Base-by-base conservation (phyloP, 2,329 filamentous ascomycete genomes). In the Cytospora chrysosperma region DNA sequence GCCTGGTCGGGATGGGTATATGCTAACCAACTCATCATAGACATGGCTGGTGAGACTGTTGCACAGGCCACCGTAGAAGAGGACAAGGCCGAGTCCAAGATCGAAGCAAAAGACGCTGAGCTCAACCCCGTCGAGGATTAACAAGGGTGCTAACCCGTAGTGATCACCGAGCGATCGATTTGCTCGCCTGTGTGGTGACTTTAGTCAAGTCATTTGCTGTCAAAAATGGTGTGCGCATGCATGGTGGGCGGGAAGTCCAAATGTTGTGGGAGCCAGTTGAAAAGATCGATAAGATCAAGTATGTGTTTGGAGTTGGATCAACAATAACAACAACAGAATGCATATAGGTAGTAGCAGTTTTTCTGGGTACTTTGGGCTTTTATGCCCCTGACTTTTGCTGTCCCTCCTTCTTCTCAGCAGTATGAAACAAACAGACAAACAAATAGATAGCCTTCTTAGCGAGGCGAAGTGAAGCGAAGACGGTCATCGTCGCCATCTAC, bases 21-120 rank as follows among this genome's bases (percentile, higher is more conserved):
- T 21, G 77, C 72, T 27, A 70, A 75, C 13, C 79, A 32, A 12
- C 9, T 24, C 32, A 40, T n/a, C 15, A 24, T 8, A 66, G 64
- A 81, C 66, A 76, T 72, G 57, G 79, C 78, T 8, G 79, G 79
- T 2, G 79, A 81, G 70, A 74, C 75, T 34, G 71, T 81, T n/a
- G 67, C 79, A 12, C 73, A 77, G 63, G 75, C 76, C 3, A 71
- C 72, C 27, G 66, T 81, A 15, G 69, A 75, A 59, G 74, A 76
- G 68, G 72, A 72, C 50, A 70, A 74, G 56, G 73, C 67, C 56
- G 64, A 71, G 32, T 54, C 40, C 32, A 73, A 71, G 62, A 68
- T 77, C 56, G 71, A 78, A 65, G 75, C 76, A 15, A 70, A 75
- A 37, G 70, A 72, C 27, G 73, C 75, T 8, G 70, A 75, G 24